Percentiles rank a stretch among this genome's conserved stretches.
phyloP scores from a whole-genome alignment of 1,284 basidiomycete genomes.

The Coniophora puteana region DNA sequence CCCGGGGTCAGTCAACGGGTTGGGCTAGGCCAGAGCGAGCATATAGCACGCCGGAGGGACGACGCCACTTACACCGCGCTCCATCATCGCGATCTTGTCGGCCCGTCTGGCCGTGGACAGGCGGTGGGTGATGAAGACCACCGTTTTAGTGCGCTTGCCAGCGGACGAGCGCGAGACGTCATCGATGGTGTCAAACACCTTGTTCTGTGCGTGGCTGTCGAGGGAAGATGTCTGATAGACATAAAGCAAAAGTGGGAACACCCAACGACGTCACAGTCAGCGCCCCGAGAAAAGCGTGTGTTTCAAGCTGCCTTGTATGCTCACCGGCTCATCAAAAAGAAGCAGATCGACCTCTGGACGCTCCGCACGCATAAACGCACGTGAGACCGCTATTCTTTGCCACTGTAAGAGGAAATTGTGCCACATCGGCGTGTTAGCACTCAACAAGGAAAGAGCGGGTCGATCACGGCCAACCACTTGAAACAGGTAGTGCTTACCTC shows the following conservation, averaged over 20 bases:
- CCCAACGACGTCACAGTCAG: too few relatives aligned
- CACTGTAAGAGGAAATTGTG: constrained; percentile 56
- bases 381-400: constrained; percentile 80
- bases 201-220: constrained; percentile 76
- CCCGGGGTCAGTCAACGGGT: constrained; percentile 15
- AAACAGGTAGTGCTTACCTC: constrained; percentile 52
- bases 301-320: too few relatives aligned
- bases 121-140: constrained; percentile 82
- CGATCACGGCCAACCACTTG: constrained; percentile 9
- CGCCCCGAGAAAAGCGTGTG: too few relatives aligned
- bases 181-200: constrained; percentile 72
- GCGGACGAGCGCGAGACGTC: constrained; percentile 51
- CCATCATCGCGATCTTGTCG: constrained; percentile 84
- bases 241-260: too few relatives aligned
- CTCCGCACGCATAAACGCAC: constrained; percentile 78
- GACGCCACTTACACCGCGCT: constrained; percentile 59
- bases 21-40: too few relatives aligned
- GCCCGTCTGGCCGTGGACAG: constrained; percentile 75
- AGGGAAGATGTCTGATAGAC: constrained; percentile 65
- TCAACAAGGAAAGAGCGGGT: constrained; percentile 11
- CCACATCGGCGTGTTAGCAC: constrained; percentile 11
- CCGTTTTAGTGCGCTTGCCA: constrained; percentile 61
- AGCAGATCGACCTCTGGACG: constrained; percentile 74
- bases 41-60: constrained; percentile 14
- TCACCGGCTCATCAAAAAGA: constrained; percentile 77